Evolutionary conservation across 306 rosid species (phyloP).

Genomic region (Prunus fruticosa): DNA sequence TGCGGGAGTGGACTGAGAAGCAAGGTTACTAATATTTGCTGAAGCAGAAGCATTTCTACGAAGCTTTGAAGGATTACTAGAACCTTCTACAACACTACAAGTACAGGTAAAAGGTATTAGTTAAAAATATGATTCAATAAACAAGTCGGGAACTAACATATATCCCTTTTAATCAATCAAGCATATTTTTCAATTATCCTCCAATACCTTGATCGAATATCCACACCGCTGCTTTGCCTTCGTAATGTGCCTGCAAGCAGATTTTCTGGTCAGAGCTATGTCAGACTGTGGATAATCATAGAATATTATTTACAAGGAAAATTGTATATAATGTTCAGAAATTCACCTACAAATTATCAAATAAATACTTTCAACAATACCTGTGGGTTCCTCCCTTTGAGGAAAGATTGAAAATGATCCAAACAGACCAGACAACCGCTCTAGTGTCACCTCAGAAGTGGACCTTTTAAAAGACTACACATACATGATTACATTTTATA

Average conservation of each 20-base stretch:
- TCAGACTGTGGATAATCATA: neutral
- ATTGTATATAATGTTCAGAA: neutral
- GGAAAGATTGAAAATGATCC: slow-evolving; percentile 82
- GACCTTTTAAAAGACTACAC: slow-evolving; percentile 76
- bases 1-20: slow-evolving; percentile 39
- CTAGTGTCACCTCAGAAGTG: slow-evolving; percentile 71
- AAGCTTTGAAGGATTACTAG: slow-evolving; percentile 53
- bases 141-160: neutral
- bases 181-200: neutral
- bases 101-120: slow-evolving; percentile 2
- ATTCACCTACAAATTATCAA: neutral
- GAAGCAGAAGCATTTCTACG: slow-evolving; percentile 84
- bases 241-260: slow-evolving; percentile 49
- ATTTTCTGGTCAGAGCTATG: slow-evolving; percentile 27
- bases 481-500: slow-evolving; percentile 15
- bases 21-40: slow-evolving; percentile 68
- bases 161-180: neutral
- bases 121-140: slow-evolving; percentile 3
- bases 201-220: slow-evolving; percentile 59
- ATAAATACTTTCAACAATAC: slow-evolving; percentile 25
- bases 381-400: slow-evolving; percentile 67
- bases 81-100: slow-evolving; percentile 56
- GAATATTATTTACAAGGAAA: neutral
- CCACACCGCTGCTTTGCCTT: slow-evolving; percentile 71
- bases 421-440: slow-evolving; percentile 67